A percentile compares a stretch with the other conserved stretches of the same genome.
Conservation (phyloP, 148 eudicot genomes). For the Vaccinium myrtillus region DNA sequence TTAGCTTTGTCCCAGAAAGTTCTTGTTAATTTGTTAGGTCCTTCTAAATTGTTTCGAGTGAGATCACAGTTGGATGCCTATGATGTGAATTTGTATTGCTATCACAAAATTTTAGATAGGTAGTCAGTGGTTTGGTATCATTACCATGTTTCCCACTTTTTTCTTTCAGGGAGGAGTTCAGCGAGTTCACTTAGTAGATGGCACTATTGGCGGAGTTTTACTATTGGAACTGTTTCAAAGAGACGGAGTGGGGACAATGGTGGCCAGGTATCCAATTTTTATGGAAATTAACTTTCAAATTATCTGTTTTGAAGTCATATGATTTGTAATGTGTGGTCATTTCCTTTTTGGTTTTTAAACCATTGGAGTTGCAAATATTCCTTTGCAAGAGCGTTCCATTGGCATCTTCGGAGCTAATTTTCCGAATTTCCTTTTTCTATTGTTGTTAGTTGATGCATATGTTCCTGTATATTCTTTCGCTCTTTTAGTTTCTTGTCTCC, state of each 20-base stretch:
- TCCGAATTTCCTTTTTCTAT: neutral
- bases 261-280: conserved; percentile 63
- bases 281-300: neutral
- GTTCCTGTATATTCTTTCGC: neutral
- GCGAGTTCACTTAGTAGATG: conserved; percentile 91
- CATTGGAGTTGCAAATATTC: neutral
- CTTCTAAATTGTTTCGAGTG: neutral
- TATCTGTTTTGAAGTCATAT: neutral
- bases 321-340: neutral
- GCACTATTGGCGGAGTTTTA: conserved; percentile 78
- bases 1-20: neutral
- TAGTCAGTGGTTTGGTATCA: neutral
- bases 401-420: neutral
- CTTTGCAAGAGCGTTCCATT: neutral
- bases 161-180: conserved; percentile 85
- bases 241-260: conserved; percentile 98
- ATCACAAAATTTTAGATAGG: neutral
- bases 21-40: neutral
- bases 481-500: neutral
- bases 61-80: neutral
- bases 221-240: conserved; percentile 83
- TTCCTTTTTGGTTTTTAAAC: neutral
- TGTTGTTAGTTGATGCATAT: neutral
- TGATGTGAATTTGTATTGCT: neutral
- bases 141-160: neutral